Base-by-base conservation (phyloP, 331 rosid species). In the Quercus tomentella region DNA sequence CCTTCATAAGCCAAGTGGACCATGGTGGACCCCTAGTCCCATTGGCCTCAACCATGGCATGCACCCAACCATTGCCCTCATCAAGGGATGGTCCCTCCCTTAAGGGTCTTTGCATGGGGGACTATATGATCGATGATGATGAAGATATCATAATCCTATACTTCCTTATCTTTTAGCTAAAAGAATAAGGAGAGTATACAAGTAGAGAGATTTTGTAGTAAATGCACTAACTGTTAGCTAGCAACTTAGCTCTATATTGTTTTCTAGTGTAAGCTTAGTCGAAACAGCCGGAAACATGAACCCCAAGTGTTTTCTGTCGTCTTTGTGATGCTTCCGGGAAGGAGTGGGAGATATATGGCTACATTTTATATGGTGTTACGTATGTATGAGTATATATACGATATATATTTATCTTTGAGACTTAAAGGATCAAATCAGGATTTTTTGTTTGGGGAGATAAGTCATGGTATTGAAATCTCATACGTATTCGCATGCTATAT, bases 281-380 rank as follows among this genome's bases (percentile, higher is more conserved):
- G 6, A 72, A 70, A 69, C 77, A 75, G 56, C 77, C 66, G 41
- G 51, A 55, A 63, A 70, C 81, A 71, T 71, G 58, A 30, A 25
- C 75, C n/a, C 28, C n/a, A 5, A 30, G 21, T 62, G 78, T 71
- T 61, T 63, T 28, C n/a, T 79, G 81, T 79, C 81, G 52, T 74
- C 22, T 76, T 22, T 56, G 30, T n/a, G 41, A 76, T 84, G 73
- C 51, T 84, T 80, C 56, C 76, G 22, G 41, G 79, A 26, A 70
- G 65, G 33, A 45, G 61, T 20, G 54, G 54, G 15, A 3, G 5
- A 49, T 49, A 49, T 49, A 14, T 49, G 54, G 54, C 54, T 49
- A 49, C 17, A 49, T 49, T 49, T 49, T 49, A 49, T 49, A 49
- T 49, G 54, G 52, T 12, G 6, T 58, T 26, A 58, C 14, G 65